Evolutionary conservation across 176 grass and related monocot species (phyloP), one percentile per base, ranked within the genome.

Genomic region (Musa beccarii): DNA sequence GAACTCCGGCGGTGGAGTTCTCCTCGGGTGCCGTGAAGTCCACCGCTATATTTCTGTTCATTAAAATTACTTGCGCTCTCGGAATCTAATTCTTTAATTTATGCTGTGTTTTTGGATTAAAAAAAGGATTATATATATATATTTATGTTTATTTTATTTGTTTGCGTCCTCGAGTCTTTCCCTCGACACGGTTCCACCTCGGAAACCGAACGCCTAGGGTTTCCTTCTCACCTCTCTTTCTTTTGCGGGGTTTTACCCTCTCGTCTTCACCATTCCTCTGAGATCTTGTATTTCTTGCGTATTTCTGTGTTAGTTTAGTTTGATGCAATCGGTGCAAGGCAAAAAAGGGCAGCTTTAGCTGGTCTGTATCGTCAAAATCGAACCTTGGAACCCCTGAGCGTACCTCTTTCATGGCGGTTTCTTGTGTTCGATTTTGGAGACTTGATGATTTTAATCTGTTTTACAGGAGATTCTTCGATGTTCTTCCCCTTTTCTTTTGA

Each of bases 91-190:
- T 34, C 29, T 43, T 43, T 43, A 43, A 5, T 43, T 43, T 43
- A 43, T 6, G 34, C 34, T 43, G 11, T n/a, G n/a, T 66, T 66
- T 66, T 66, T 70, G 14, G 34, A 43, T 43, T 43, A 43, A 43
- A 43, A 34, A 43, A 43, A 43, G 34, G 34, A 43, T 54, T 51
- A 52, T 29, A 55, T 51, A 76, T 53, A 68, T 80, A 54, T 84
- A 0, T 22, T 2, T 61, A 50, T 52, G 23, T 81, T 34, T 72
- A 43, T 43, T 43, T 43, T 43, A 6, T 43, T 43, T 43, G 1
- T 2, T 49, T 57, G n/a, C 52, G 52, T 1, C 28, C 2, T 17
- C 19, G 16, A 28, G 26, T 29, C 52, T 21, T 15, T 59, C 51
- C 9, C 69, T 29, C 34, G 34, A 43, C 34, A 43, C 4, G 4